Conservation (phyloP, 345 rosid genomes). For the Pugionium dolabratum region DNA sequence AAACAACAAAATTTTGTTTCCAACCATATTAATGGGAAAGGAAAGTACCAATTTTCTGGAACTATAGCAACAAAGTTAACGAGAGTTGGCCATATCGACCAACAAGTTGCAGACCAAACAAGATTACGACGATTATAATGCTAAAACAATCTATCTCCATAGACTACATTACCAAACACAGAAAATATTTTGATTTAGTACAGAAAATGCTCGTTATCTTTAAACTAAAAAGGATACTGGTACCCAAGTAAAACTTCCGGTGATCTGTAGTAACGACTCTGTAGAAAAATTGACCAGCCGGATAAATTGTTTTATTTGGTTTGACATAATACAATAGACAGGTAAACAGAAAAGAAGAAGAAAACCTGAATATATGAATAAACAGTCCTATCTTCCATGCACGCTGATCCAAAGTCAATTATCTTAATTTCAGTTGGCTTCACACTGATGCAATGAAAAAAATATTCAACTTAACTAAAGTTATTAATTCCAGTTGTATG, state of each 20-base stretch:
- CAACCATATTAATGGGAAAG: slow-evolving; percentile 12
- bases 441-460: slow-evolving; percentile 54
- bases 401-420: slow-evolving; percentile 99
- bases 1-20: neutral
- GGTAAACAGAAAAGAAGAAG: slow-evolving; percentile 10
- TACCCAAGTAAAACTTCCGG: slow-evolving; percentile 99
- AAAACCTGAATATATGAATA: slow-evolving; percentile 97
- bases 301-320: slow-evolving; percentile 16
- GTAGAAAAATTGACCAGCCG: slow-evolving; percentile 47
- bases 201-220: neutral
- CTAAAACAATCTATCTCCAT: slow-evolving; percentile 19
- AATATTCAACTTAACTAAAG: slow-evolving; percentile 28
- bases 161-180: slow-evolving; percentile 7
- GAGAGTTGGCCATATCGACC: slow-evolving; percentile 5
- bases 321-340: slow-evolving; percentile 21
- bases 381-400: slow-evolving; percentile 97
- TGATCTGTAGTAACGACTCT: slow-evolving; percentile 99
- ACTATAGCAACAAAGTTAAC: slow-evolving; percentile 13
- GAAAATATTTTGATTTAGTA: neutral
- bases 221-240: slow-evolving; percentile 75
- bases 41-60: slow-evolving; percentile 19
- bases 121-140: slow-evolving; percentile 11
- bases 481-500: slow-evolving; percentile 17
- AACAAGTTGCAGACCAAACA: slow-evolving; percentile 23
- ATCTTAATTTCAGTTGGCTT: slow-evolving; percentile 96